Evolutionary conservation across 108 stramenopile genomes (phyloP).

Genomic region (Licmophora abbreviata): DNA sequence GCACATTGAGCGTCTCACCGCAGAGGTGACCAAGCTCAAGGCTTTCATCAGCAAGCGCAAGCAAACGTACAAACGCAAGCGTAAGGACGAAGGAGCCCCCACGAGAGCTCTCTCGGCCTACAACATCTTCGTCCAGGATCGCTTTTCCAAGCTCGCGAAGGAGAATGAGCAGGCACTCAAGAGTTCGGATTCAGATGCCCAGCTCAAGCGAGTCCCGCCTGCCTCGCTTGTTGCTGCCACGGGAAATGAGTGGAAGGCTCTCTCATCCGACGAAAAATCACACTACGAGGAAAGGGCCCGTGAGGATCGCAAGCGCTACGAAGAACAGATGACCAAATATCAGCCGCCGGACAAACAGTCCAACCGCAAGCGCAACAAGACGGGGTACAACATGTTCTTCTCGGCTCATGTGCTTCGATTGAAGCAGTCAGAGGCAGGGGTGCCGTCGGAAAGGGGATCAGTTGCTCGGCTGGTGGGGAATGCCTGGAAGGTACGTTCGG

Average conservation of each 20-base stretch:
- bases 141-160: conserved; percentile 62
- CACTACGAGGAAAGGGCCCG: conserved; percentile 68
- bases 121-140: conserved; percentile 76
- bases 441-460: conserved; percentile 66
- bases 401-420: conserved; percentile 57
- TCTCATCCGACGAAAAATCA: conserved; percentile 55
- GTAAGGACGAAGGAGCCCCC: conserved; percentile 69
- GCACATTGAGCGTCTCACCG: conserved; percentile 36
- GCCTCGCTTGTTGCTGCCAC: conserved; percentile 58
- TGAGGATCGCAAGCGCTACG: conserved; percentile 60
- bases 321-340: conserved; percentile 71
- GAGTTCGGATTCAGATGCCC: conserved; percentile 43
- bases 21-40: conserved; percentile 59
- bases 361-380: conserved; percentile 71
- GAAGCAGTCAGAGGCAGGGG: conserved; percentile 53
- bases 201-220: conserved; percentile 63
- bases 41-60: conserved; percentile 65
- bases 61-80: conserved; percentile 79
- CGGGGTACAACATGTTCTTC: conserved; percentile 81
- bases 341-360: conserved; percentile 64
- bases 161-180: conserved; percentile 68
- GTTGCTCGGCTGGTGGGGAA: conserved; percentile 69
- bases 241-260: conserved; percentile 62
- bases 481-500: conserved; percentile 59
- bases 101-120: conserved; percentile 67